These are phyloP conservation scores for Aspergillus hiratsukae DNA, from an alignment of 2,329 filamentous ascomycete species.

Conservation along the genomic window DNA sequence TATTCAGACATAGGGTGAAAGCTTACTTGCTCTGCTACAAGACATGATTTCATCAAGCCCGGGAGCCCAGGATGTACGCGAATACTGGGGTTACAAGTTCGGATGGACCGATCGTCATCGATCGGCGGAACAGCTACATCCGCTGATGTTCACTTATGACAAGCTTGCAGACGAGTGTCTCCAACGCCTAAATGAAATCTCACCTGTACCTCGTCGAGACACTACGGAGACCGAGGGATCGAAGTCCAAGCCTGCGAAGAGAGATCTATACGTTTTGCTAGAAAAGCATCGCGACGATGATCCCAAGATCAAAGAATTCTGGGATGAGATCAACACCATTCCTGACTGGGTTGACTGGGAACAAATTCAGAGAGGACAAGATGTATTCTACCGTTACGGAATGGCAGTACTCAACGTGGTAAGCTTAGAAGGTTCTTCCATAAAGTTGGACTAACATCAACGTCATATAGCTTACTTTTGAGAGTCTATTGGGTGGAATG, in stretches of 20 bases:
- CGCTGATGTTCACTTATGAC: conserved; percentile 65
- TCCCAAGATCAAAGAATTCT: conserved; percentile 54
- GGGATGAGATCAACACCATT: conserved; percentile 62
- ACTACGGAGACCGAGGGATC: background rate
- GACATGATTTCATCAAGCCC: conserved; percentile 6
- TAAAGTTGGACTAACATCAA: background rate
- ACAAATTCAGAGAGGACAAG: conserved; percentile 68
- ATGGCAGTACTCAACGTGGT: conserved; percentile 58
- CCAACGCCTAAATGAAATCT: conserved; percentile 59
- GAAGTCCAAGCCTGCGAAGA: conserved; percentile 27
- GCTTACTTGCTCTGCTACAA: background rate
- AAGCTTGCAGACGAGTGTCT: conserved; percentile 62
- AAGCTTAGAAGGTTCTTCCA: conserved; percentile 7
- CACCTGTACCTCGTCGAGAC: conserved; percentile 30
- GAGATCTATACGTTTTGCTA: conserved; percentile 63
- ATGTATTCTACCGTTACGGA: conserved; percentile 73
- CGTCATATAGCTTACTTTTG: conserved; percentile 23
- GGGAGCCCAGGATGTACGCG: conserved; percentile 16
- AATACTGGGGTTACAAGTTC: conserved; percentile 63
- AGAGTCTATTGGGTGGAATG: conserved; percentile 29
- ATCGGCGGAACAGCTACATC: conserved; percentile 54
- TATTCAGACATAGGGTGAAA: background rate
- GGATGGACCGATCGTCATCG: conserved; percentile 64
- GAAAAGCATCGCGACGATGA: conserved; percentile 55
- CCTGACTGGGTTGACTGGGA: conserved; percentile 76